Base-by-base conservation (phyloP, 1,284 basidiomycete genomes). In the Ganoderma leucocontextum region DNA sequence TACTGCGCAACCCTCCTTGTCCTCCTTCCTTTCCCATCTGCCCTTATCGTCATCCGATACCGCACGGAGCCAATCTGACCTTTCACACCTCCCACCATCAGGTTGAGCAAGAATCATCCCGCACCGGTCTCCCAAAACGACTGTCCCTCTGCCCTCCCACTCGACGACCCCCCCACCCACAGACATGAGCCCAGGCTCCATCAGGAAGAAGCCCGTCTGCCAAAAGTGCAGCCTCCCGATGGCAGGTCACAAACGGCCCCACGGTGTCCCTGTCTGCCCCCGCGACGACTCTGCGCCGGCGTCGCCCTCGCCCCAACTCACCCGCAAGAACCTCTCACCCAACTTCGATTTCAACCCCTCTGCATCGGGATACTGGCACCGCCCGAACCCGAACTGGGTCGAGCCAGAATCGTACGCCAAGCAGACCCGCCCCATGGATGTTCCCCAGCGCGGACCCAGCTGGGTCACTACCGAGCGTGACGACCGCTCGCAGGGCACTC, bases 171-270 rank as follows among this genome's bases (percentile, higher is more conserved):
- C 33, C n/a, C 57, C 65, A 62, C 49, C 57, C 68, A 39, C 33
- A 39, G 41, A 66, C 22, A 69, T 70, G 62, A 63, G 49, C 57
- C 63, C 66, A 57, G 66, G 69, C 9, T 71, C 59, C 66, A 70
- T 38, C n/a, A 72, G 78, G 44, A 78, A 76, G 69, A 73, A 73
- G 44, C 78, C 76, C 35, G 25, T 64, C n/a, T 80, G 78, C 66
- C 77, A 75, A 52, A 74, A 68, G 22, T 80, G 78, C 63, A 74
- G 76, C 13, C 47, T 63, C 2, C 76, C 71, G 47, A 80, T 80
- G 78, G 75, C 72, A 1, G 78, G 78, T 22, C 78, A 80, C 72
- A 79, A 77, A 68, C 75, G 78, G 22, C 77, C 77, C 3, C 59
- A 76, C 53, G 76, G 77, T 44, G 44, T 41, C 55, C 75, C 74